Base-by-base conservation (phyloP, 495 filamentous ascomycete species). In the Penicillium cinerascens region DNA sequence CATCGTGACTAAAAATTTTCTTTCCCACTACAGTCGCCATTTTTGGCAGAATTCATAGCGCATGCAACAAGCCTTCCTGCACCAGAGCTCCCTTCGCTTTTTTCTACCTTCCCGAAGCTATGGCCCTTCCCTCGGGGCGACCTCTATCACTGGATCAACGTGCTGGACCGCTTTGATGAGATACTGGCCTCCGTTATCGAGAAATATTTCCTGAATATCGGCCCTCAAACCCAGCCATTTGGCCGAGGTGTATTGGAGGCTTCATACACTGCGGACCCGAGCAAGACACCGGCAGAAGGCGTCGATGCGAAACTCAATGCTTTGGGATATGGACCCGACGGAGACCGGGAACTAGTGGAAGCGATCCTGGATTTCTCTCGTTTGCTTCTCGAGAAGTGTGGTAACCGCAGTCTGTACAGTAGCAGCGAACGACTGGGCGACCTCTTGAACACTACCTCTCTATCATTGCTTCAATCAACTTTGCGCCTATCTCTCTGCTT, bases 91-190 rank as follows among this genome's bases (percentile, higher is more conserved):
- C 88, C 91, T 49, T 68, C 78, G 49, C 82, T 87, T 59, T 85
- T 99, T 44, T 73, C 76, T 55, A 82, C 80, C 56, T 97, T 97
- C 67, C 90, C 92, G 54, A 81, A 81, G 49, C 78, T 83, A 80
- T 97, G 92, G 95, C 89, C 89, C 22, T 96, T 97, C 62, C 92
- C 92, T n/a, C 81, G 93, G 67, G 95, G 95, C 42, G 95, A 99
- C 61, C 77, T 97, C 39, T 97, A 97, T 63, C 91, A 99, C 76
- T 99, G 95, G 95, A 97, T 97, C 63, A 85, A 88, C 27, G 79
- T 96, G 37, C 76, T 99, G 42, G 92, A 99, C 72, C 86, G 92
- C 52, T 97, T 99, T 69, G 95, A 99, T 70, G 79, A 81, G 54
- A 82, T 97, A 51, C 74, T 97, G 16, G 89, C 95, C 50, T 79